Evolutionary conservation across 768 basidiomycete genomes (phyloP), one percentile per base, ranked within the genome.

Genomic region (Mycena amicta): DNA sequence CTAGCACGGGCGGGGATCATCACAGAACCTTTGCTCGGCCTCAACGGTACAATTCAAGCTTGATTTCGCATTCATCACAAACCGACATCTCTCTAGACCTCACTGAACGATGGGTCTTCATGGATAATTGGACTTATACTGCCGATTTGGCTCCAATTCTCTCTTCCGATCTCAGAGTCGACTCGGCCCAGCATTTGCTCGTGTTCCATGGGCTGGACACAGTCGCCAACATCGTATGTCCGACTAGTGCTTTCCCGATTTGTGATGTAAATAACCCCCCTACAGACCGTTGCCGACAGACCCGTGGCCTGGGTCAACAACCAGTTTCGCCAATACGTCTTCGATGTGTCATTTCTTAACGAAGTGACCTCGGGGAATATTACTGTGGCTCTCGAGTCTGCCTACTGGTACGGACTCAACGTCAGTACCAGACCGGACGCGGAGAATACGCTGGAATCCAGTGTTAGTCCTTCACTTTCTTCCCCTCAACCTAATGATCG

Each of bases 41-140:
- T 82, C 31, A 85, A 84, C 57, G 84, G 83, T 82, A 46, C 43
- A 64, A n/a, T 64, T 41, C 12, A n/a, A 45, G 18, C 47, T 45
- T 30, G 23, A 25, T 30, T 12, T 46, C 31, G 22, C 16, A 4
- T 20, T 53, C 40, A 25, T 54, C 30, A 15, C 15, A 46, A 15
- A 29, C 28, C 43, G 11, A 15, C 39, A 13, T 26, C 22, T 45
- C 15, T 15, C 8, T n/a, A 84, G 82, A 85, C 55, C 83, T 80
- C 57, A 80, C 79, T 1, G 75, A 84, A 63, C 73, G 84, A 59
- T 85, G 83, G 83, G 72, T 85, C 47, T 75, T 77, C 28, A 71
- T 79, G 51, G 83, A 85, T 55, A 81, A 82, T 56, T 86, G 85
- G 83, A 83, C 81, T 0, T 84, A 84, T 60, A 83, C 81, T 0